Conservation (phyloP, 805 yeast species). For the Wickerhamomyces mucosus region DNA sequence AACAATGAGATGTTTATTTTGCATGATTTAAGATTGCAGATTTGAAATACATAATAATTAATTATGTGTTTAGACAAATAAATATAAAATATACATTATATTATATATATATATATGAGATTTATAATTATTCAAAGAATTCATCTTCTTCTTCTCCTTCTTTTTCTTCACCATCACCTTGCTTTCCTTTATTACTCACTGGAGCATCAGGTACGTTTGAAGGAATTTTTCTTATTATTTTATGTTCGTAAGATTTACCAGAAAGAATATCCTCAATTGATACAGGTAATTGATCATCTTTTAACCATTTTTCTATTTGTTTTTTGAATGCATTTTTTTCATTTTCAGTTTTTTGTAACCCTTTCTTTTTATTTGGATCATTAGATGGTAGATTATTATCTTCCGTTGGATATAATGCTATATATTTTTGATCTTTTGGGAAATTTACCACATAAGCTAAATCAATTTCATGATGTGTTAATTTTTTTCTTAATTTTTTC, state of each 20-base stretch:
- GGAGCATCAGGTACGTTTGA: constrained; percentile 11
- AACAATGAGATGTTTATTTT: constrained; percentile 28
- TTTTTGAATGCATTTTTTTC: constrained; percentile 40
- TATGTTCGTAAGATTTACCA: constrained; percentile 23
- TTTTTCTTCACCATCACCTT: constrained; percentile 15
- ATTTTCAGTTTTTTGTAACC: constrained; percentile 31
- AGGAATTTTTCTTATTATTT: constrained; percentile 8
- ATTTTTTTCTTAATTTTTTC: constrained; percentile 39
- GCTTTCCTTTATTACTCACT: constrained; percentile 7
- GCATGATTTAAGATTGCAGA: constrained; percentile 11
- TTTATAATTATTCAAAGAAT: constrained; percentile 19
- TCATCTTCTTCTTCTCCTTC: constrained; percentile 20
- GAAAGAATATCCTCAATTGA: constrained; percentile 37
- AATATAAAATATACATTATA: not conserved
- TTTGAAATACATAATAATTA: not conserved
- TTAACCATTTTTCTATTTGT: constrained; percentile 40
- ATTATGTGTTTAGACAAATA: not conserved
- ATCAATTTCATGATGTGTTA: constrained; percentile 55
- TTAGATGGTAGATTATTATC: constrained; percentile 22
- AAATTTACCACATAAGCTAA: constrained; percentile 65
- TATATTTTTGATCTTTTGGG: constrained; percentile 74
- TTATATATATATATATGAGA: not conserved
- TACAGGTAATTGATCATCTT: constrained; percentile 45
- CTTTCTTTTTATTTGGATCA: constrained; percentile 23
- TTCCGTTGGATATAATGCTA: constrained; percentile 60